Conservation (phyloP, 495 filamentous ascomycete genomes). For the Trichocladium uniseriatum region DNA sequence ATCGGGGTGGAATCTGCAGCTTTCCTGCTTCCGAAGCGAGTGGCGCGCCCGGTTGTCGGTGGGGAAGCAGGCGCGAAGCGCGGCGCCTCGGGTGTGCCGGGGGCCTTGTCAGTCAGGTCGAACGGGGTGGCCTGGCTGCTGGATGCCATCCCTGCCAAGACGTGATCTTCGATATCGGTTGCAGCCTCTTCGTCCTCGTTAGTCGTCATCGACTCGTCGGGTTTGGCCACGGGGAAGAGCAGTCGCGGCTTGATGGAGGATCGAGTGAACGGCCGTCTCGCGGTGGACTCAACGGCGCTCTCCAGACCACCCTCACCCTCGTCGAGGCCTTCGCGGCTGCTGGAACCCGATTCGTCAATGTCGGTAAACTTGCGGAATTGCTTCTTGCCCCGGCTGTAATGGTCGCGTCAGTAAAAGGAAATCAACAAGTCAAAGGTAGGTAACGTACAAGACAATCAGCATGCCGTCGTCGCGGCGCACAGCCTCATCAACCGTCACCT, state of each 20-base stretch:
- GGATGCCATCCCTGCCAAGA: slow-evolving; percentile 43
- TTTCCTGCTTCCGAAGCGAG: slow-evolving; percentile 33
- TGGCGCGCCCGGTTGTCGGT: slow-evolving; percentile 46
- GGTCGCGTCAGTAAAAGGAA: slow-evolving; percentile 14
- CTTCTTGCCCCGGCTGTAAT: slow-evolving; percentile 76
- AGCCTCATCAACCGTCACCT: slow-evolving; percentile 51
- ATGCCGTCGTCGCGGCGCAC: slow-evolving; percentile 66
- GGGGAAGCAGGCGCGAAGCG: slow-evolving; percentile 46
- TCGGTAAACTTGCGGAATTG: slow-evolving; percentile 60
- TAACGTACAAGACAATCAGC: slow-evolving; percentile 76
- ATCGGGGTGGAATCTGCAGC: slow-evolving; percentile 20
- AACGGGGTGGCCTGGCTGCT: slow-evolving; percentile 38
- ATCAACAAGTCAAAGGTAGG: not conserved
- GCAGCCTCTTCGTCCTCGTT: slow-evolving; percentile 48
- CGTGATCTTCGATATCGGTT: slow-evolving; percentile 45
- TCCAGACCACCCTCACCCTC: slow-evolving; percentile 39
- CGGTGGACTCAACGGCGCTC: slow-evolving; percentile 38
- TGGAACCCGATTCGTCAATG: slow-evolving; percentile 11
- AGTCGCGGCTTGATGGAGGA: slow-evolving; percentile 73
- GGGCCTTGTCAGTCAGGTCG: slow-evolving; percentile 20
- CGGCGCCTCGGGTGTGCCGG: slow-evolving; percentile 43
- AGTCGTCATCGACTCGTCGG: slow-evolving; percentile 39
- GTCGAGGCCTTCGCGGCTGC: slow-evolving; percentile 28
- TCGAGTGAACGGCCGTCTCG: slow-evolving; percentile 53
- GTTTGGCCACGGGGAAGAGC: slow-evolving; percentile 58